Conservation (phyloP, 306 rosid species). For the Gillenia trifoliata region DNA sequence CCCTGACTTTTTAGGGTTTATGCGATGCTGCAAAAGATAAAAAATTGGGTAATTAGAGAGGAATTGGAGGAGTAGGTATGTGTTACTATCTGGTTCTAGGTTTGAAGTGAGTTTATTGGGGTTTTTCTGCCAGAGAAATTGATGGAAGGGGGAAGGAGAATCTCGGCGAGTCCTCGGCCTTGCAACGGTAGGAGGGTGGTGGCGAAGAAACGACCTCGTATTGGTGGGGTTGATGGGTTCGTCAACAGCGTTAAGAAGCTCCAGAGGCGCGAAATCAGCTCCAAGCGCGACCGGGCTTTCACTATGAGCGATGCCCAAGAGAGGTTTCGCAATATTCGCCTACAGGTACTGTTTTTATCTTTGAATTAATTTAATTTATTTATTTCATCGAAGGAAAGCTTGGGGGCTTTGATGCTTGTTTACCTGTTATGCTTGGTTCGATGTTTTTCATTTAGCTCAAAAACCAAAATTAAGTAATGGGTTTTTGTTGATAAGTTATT, state of each 20-base stretch:
- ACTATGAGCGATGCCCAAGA: slow-evolving; percentile 66
- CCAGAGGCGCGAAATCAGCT: slow-evolving; percentile 69
- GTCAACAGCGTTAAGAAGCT: slow-evolving; percentile 65
- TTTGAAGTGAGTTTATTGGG: neutral
- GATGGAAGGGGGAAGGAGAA: slow-evolving; percentile 76
- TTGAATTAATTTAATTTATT: neutral
- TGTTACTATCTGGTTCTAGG: neutral
- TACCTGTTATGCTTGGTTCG: neutral
- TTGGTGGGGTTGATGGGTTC: slow-evolving; percentile 37
- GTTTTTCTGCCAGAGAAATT: neutral
- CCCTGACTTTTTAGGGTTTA: slow-evolving; percentile 17
- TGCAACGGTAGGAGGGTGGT: slow-evolving; percentile 55
- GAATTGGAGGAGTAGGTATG: neutral
- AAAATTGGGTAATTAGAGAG: neutral
- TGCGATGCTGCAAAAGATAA: neutral
- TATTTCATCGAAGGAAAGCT: neutral
- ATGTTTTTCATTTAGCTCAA: neutral
- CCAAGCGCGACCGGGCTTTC: slow-evolving; percentile 74
- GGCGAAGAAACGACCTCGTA: slow-evolving; percentile 59
- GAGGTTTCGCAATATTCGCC: slow-evolving; percentile 75
- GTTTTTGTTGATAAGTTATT: neutral
- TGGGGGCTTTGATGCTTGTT: neutral
- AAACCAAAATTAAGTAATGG: neutral
- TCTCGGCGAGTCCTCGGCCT: slow-evolving; percentile 61
- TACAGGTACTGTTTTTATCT: slow-evolving; percentile 30